Evolutionary conservation across 2,329 filamentous ascomycete genomes (phyloP), one percentile per base, ranked within the genome.

Genomic region (Dichotomopilus funicola): DNA sequence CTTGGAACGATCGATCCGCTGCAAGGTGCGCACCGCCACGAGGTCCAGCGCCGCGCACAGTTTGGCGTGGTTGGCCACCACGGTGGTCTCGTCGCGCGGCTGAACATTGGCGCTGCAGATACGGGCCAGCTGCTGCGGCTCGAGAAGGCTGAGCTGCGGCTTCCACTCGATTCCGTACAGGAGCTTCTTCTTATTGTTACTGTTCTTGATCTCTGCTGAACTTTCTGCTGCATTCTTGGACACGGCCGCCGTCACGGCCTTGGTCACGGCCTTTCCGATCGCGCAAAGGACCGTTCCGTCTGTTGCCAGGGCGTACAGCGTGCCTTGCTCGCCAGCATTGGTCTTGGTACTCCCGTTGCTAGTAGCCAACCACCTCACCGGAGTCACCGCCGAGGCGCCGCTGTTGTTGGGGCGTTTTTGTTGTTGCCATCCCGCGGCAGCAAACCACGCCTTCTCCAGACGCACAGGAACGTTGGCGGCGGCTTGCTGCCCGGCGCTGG

Each of bases 91-190:
- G 34, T 67, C 64, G 47, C 63, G 60, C 3, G 56, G 40, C 34
- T 62, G 60, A 1, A 42, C 52, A 36, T 65, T 48, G 6, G 60
- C 61, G 10, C 60, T 45, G 49, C 67, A 71, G 1, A 56, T 49
- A 1, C 46, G 42, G 5, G 45, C 50, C 7, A 73, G 59, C 54
- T 71, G 64, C 42, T 65, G 33, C 8, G 61, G 60, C 12, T 60
- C 56, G 11, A 73, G 61, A n/a, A 72, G 43, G 60, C 68, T 70
- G 19, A 73, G 60, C 50, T 73, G 69, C 0, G 71, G 71, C 56
- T 70, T 70, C 71, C 71, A 73, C 33, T 70, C 66, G 36, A 72
- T 57, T 6, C 58, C 64, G 48, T 73, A 64, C 8, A 73, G 55
- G 43, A 73, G 54, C 45, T 68, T 70, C 51, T 64, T 64, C 1